Percentiles rank a stretch among this genome's conserved stretches.
These are phyloP conservation scores for Volvariella surrecta DNA, from an alignment of 1,284 basidiomycete genomes.

Conservation along the genomic window DNA sequence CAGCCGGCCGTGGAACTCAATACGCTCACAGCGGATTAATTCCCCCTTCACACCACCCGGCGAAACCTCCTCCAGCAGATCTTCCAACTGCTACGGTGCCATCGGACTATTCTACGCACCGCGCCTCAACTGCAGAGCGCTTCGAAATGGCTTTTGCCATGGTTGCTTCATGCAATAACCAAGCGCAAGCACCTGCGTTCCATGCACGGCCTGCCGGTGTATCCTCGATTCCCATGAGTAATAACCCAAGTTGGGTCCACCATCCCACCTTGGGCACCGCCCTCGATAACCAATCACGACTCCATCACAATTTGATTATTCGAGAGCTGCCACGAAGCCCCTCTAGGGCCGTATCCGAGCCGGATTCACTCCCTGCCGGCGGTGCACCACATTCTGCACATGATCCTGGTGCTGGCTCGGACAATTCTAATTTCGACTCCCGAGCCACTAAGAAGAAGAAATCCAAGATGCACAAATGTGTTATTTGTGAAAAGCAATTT, in stretches of 20 bases:
- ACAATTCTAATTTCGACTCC: no score
- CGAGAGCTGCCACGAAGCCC: conserved; percentile 3
- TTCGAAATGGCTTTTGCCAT: no score
- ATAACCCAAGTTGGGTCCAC: conserved; percentile 8
- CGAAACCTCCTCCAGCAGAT: no score
- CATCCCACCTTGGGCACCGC: conserved; percentile 7
- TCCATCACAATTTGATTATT: conserved; percentile 1
- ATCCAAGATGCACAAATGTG: conserved; percentile 44
- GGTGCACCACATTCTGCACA: no score
- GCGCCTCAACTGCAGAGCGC: no score
- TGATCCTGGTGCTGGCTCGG: neutral
- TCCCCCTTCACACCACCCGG: no score
- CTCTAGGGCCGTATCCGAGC: conserved; percentile 5
- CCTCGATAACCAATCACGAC: neutral
- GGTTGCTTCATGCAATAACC: no score
- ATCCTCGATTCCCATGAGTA: conserved; percentile 17
- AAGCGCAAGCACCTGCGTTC: no score
- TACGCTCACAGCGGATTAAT: no score
- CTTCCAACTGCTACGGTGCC: no score
- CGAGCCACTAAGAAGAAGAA: conserved; percentile 27
- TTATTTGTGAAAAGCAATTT: conserved; percentile 48
- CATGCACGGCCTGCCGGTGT: neutral
- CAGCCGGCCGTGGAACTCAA: no score
- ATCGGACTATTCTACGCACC: no score
- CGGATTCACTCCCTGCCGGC: conserved; percentile 4